Evolutionary conservation across 176 grass and related monocot genomes (phyloP).

Genomic region (Saccharum spontaneum): DNA sequence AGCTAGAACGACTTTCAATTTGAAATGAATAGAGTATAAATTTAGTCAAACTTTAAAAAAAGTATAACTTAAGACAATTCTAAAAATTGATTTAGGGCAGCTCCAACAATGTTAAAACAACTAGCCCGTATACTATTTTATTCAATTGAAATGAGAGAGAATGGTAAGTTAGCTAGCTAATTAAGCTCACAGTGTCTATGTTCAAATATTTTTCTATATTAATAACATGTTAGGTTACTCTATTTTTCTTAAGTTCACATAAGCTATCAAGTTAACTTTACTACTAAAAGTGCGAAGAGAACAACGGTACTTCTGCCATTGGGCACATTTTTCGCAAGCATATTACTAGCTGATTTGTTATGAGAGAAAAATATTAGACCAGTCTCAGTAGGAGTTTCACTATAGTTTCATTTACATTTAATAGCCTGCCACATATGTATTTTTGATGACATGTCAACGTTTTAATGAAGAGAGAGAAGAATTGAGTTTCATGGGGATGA

Average conservation of each 20-base stretch:
- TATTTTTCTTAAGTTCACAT: neutral
- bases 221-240: neutral
- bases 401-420: too few species aligned
- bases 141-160: neutral
- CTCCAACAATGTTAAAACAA: neutral
- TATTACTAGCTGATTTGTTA: too few species aligned
- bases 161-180: neutral
- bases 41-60: too few species aligned
- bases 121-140: neutral
- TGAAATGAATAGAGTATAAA: too few species aligned
- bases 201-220: neutral
- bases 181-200: neutral
- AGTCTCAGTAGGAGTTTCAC: too few species aligned
- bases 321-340: neutral
- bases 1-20: too few species aligned
- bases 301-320: neutral
- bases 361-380: too few species aligned
- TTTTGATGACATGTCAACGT: too few species aligned
- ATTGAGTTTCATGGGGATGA: too few species aligned
- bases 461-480: too few species aligned
- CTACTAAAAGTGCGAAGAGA: neutral
- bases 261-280: neutral
- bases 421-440: too few species aligned
- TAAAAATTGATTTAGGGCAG: neutral
- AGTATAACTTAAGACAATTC: neutral